phyloP scores from a whole-genome alignment of 1,284 basidiomycete genomes.

The Fomitopsis betulina region DNA sequence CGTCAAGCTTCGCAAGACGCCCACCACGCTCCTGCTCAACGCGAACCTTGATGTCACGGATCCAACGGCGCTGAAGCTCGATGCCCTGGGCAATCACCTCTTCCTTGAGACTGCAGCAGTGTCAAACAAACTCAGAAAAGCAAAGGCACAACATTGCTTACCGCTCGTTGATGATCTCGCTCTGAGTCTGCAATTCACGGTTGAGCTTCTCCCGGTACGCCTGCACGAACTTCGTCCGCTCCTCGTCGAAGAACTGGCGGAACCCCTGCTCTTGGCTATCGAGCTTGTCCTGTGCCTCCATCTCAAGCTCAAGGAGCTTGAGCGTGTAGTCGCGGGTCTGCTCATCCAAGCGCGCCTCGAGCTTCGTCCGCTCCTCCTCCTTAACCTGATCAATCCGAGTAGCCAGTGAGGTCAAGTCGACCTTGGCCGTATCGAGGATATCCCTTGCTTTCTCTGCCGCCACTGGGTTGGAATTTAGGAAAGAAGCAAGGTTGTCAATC shows the following conservation, averaged over 20 bases:
- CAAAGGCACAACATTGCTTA: slow-evolving; percentile 30
- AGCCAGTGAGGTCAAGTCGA: slow-evolving; percentile 80
- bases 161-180: slow-evolving; percentile 93
- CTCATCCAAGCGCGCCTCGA: slow-evolving; percentile 79
- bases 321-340: slow-evolving; percentile 83
- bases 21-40: slow-evolving; percentile 97
- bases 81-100: slow-evolving; percentile 97
- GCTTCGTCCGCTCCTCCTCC: slow-evolving; percentile 72
- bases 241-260: slow-evolving; percentile 78
- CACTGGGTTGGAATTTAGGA: slow-evolving; percentile 71
- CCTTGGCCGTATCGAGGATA: slow-evolving; percentile 72
- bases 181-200: slow-evolving; percentile 83
- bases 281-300: slow-evolving; percentile 80
- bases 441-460: slow-evolving; percentile 65
- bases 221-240: slow-evolving; percentile 71
- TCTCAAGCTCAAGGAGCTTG: slow-evolving; percentile 80
- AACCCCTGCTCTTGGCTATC: slow-evolving; percentile 86
- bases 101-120: slow-evolving; percentile 72
- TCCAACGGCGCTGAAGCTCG: slow-evolving; percentile 95
- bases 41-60: slow-evolving; percentile 91
- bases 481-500: slow-evolving; percentile 89
- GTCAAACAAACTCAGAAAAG: not conserved
- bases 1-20: slow-evolving; percentile 90
- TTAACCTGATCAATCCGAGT: slow-evolving; percentile 79
- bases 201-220: slow-evolving; percentile 87